Base-by-base conservation (phyloP, 106 monocot genomes). In the Triglochin maritima region DNA sequence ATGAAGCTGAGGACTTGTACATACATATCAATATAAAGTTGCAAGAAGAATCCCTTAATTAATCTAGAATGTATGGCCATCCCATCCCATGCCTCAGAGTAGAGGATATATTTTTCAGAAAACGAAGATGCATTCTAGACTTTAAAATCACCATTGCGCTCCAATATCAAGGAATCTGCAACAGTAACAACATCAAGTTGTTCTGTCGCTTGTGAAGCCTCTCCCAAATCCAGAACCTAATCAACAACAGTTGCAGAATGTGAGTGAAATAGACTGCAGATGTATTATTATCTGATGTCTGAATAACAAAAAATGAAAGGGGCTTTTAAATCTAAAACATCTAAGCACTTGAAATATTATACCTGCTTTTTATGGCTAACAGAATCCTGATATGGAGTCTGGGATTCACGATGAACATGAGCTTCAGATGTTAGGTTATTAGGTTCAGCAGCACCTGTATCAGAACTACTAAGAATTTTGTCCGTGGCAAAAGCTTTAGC, bases 141-240 rank as follows among this genome's bases (percentile, higher is more conserved):
- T 52, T 6, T 6, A 52, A 52, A 7, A 52, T 52, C 51, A 52
- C 51, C 51, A 52, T 2, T 52, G 11, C 11, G 2, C 51, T 52
- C 51, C 29, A 29, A 29, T 29, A 29, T 29, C 1, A 1, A 29
- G 29, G 29, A 1, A 29, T 29, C 29, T 29, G 29, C 29, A 49
- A 13, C 64, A 29, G 29, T 29, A 17, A 64, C 17, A 47, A 17
- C 17, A 4, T 17, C 64, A 64, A 2, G 17, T 64, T 64, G 64
- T n/a, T 55, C 55, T 47, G n/a, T 49, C 13, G 15, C 63, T n/a
- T 43, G 44, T 62, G 44, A 62, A 62, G 62, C 44, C 62, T 12
- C 11, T 64, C 49, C 49, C 48, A 48, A 44, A 48, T 48, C 48
- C 47, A 64, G 14, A 7, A 48, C 64, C 14, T 64, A 46, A 15